These are phyloP conservation scores for Orbilia javanica DNA, from an alignment of 2,329 filamentous ascomycete genomes.

Conservation along the genomic window DNA sequence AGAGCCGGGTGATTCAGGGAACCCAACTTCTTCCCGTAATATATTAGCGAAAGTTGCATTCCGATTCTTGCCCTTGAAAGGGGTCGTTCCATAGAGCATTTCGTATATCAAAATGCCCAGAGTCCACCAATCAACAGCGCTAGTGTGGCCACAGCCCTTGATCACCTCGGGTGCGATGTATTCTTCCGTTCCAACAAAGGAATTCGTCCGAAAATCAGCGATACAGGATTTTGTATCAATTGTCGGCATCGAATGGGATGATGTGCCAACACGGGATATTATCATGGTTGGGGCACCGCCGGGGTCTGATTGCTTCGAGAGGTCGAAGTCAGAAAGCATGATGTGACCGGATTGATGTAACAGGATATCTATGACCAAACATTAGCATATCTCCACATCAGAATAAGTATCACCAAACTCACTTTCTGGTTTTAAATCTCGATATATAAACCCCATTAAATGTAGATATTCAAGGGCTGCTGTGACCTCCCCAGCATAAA, in stretches of 20 bases:
- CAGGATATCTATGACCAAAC: conserved; percentile 80
- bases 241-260: conserved; percentile 87
- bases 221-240: conserved; percentile 99
- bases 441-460: conserved; percentile 99
- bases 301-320: conserved; percentile 96
- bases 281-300: conserved; percentile 99
- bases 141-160: conserved; percentile 97
- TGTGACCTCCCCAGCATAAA: conserved; percentile 97
- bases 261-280: conserved; percentile 83
- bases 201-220: conserved; percentile 97
- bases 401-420: conserved; percentile 66
- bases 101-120: conserved; percentile 97
- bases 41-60: conserved; percentile 99
- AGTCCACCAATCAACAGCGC: conserved; percentile 99
- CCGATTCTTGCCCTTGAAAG: conserved; percentile 99
- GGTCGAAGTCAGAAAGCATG: conserved; percentile 98
- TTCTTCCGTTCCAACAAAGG: conserved; percentile 97
- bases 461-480: conserved; percentile 96
- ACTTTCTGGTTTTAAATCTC: conserved; percentile 97
- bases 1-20: conserved; percentile 86
- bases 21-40: conserved; percentile 91
- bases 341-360: conserved; percentile 99
- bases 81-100: conserved; percentile 98
- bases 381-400: conserved; percentile 60
- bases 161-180: conserved; percentile 99